A percentile compares a stretch with the other conserved stretches of the same genome.
Conservation (phyloP, 495 filamentous ascomycete species). For the Penicillium antarcticum region DNA sequence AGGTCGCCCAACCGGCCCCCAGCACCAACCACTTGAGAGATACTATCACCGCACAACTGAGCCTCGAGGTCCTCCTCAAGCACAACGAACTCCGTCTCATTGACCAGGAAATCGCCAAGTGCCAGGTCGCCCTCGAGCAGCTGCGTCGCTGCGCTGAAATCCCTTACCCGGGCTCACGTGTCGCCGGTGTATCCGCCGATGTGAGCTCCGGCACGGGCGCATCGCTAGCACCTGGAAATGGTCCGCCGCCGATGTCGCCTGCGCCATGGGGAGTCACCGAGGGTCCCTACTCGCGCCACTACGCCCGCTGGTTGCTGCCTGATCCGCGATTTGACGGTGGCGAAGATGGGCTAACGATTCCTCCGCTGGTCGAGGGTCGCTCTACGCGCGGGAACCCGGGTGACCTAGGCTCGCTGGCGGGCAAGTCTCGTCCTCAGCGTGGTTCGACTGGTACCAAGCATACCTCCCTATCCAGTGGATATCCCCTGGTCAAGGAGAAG, state of each 20-base stretch:
- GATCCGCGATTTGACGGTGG: conserved; percentile 82
- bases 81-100: conserved; percentile 91
- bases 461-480: conserved; percentile 69
- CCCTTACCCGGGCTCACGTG: conserved; percentile 73
- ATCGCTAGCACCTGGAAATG: conserved; percentile 54
- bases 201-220: conserved; percentile 70
- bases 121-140: conserved; percentile 92
- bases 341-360: conserved; percentile 26
- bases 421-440: conserved; percentile 61
- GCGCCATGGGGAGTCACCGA: conserved; percentile 87
- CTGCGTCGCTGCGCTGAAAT: conserved; percentile 87
- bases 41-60: conserved; percentile 78
- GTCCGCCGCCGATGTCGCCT: conserved; percentile 56
- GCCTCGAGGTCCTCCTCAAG: conserved; percentile 88
- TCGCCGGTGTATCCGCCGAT: conserved; percentile 56
- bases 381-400: conserved; percentile 69
- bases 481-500: conserved; percentile 66
- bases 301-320: conserved; percentile 87
- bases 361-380: conserved; percentile 53
- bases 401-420: conserved; percentile 51
- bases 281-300: conserved; percentile 90
- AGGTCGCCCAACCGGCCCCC: conserved; percentile 21
- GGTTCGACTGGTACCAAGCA: conserved; percentile 59
- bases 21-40: conserved; percentile 54
- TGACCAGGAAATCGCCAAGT: conserved; percentile 94